Evolutionary conservation across 2,329 filamentous ascomycete species (phyloP).

Genomic region (Venturia effusa): DNA sequence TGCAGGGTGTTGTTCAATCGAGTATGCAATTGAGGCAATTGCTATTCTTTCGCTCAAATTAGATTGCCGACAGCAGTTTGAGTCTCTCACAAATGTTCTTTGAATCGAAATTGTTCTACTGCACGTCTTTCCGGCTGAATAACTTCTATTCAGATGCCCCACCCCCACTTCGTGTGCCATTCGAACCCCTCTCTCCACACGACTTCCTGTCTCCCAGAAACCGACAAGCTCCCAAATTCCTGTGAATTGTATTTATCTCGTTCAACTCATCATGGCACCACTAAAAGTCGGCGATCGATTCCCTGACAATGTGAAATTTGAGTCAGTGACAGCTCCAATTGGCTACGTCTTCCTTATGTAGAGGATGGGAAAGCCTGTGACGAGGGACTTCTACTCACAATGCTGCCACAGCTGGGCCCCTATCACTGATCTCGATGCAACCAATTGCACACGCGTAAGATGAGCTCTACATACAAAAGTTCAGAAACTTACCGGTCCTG

Average conservation of each 20-base stretch:
- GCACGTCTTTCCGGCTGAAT: background rate
- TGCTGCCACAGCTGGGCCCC: conserved; percentile 58
- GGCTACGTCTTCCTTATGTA: background rate
- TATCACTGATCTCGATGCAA: conserved; percentile 61
- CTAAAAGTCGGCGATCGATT: conserved; percentile 76
- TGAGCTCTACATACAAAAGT: background rate
- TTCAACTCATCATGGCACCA: conserved; percentile 43
- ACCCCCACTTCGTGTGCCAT: background rate
- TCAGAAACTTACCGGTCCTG: background rate
- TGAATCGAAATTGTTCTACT: background rate
- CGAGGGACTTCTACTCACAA: conserved; percentile 6
- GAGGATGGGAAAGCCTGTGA: background rate
- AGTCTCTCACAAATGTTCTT: background rate
- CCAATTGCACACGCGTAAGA: conserved; percentile 54
- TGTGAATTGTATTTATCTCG: background rate
- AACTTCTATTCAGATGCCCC: background rate
- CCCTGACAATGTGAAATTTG: conserved; percentile 69
- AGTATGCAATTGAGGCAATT: background rate
- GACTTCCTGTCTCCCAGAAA: background rate
- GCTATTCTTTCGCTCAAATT: background rate
- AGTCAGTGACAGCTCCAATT: conserved; percentile 33
- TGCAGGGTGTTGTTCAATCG: background rate
- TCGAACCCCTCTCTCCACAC: background rate
- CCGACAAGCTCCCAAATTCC: background rate
- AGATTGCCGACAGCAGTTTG: background rate